Evolutionary conservation across 192 early-diverging fungal genomes (phyloP).

Genomic region (Mortierella hygrophila): DNA sequence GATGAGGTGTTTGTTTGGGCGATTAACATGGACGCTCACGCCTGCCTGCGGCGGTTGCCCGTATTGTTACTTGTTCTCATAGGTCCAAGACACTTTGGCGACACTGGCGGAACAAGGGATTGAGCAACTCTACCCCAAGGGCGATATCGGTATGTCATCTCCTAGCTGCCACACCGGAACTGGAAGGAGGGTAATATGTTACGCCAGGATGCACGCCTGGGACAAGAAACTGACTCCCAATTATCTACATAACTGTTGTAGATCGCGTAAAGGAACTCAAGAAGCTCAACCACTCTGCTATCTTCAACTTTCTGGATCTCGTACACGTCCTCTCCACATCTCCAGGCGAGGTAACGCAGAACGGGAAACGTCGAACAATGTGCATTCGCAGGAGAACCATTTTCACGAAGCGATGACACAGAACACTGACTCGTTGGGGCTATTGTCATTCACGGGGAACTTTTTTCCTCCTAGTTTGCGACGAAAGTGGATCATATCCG

Average conservation of each 20-base stretch:
- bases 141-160: constrained; percentile 52
- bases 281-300: constrained; percentile 68
- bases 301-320: constrained; percentile 79
- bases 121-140: constrained; percentile 75
- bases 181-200: background rate
- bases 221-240: background rate
- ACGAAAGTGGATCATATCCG: constrained; percentile 75
- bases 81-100: constrained; percentile 68
- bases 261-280: constrained; percentile 78
- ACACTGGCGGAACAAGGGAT: constrained; percentile 72
- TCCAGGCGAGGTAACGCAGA: constrained; percentile 61
- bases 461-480: constrained; percentile 56
- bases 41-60: background rate
- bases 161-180: no score
- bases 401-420: background rate
- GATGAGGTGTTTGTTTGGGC: background rate
- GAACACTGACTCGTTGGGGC: background rate
- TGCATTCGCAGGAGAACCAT: background rate
- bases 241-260: constrained; percentile 24
- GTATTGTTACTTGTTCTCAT: background rate
- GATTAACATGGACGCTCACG: background rate
- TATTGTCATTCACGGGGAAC: background rate
- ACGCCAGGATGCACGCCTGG: background rate
- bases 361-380: background rate
- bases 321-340: constrained; percentile 70